Evolutionary conservation across 257 asterid genomes (phyloP).

Genomic region (Petrea volubilis): DNA sequence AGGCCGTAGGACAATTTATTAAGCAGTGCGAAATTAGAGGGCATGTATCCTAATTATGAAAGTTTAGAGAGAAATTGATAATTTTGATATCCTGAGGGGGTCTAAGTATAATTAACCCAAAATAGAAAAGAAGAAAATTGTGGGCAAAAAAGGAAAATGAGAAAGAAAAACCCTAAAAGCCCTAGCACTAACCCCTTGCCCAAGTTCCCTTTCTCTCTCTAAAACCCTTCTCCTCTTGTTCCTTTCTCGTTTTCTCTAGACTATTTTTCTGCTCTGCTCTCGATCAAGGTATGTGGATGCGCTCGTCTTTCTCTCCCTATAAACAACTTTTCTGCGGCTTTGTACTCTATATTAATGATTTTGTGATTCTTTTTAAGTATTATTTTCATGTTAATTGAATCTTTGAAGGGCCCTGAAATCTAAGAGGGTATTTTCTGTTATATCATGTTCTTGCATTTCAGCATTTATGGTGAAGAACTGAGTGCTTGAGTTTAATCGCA

Average conservation of each 20-base stretch:
- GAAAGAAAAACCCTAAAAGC: constrained; percentile 19
- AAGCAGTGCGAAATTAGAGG: too few relatives aligned
- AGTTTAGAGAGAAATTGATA: too few relatives aligned
- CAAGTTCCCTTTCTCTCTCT: constrained; percentile 22
- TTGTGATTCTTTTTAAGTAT: not conserved
- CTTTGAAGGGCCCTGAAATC: not conserved
- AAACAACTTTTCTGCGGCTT: not conserved
- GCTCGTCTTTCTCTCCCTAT: not conserved
- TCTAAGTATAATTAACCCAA: not conserved
- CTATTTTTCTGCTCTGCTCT: not conserved
- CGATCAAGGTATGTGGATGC: constrained; percentile 26
- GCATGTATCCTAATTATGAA: too few relatives aligned
- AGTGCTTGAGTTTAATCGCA: not conserved
- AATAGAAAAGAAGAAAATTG: not conserved
- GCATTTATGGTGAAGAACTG: not conserved
- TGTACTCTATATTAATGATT: not conserved
- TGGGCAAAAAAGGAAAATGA: not conserved
- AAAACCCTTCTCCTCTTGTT: constrained; percentile 27
- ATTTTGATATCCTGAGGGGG: too few relatives aligned
- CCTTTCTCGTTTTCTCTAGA: not conserved
- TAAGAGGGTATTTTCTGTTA: not conserved
- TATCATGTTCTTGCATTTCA: constrained; percentile 2
- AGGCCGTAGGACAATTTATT: too few relatives aligned
- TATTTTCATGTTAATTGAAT: not conserved
- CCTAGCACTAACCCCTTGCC: constrained; percentile 30